Evolutionary conservation across 1,284 basidiomycete genomes (phyloP).

Genomic region (Paramarasmius palmivorus): DNA sequence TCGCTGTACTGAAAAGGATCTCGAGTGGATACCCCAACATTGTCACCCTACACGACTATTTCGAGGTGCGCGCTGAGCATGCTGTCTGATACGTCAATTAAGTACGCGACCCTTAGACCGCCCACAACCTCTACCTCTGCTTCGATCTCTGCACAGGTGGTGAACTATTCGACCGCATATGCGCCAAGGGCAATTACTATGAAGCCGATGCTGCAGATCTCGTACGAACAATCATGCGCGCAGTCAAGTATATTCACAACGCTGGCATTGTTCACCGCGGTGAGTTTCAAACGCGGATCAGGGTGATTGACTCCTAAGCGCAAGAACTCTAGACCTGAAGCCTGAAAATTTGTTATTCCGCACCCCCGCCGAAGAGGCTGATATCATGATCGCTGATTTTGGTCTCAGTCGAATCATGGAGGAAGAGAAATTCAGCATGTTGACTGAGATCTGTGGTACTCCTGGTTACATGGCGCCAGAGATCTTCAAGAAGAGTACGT

Average conservation of each 20-base stretch:
- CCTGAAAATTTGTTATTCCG: conserved; percentile 98
- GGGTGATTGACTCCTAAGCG: conserved; percentile 1
- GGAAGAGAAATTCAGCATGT: conserved; percentile 83
- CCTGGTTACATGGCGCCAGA: conserved; percentile 99
- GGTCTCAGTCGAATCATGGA: conserved; percentile 90
- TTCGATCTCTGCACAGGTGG: conserved; percentile 98
- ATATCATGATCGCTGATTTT: conserved; percentile 98
- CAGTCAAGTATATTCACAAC: conserved; percentile 92
- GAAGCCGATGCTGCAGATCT: conserved; percentile 92
- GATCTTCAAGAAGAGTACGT: conserved; percentile 91
- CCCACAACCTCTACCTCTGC: conserved; percentile 93
- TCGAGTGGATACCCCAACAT: conserved; percentile 91
- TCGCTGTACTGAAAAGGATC: conserved; percentile 91
- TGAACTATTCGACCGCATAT: conserved; percentile 98
- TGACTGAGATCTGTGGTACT: conserved; percentile 96
- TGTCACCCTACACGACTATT: conserved; percentile 94
- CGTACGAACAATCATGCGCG: conserved; percentile 83
- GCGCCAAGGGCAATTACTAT: conserved; percentile 95
- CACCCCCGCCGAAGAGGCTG: conserved; percentile 86
- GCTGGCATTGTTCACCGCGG: conserved; percentile 96
- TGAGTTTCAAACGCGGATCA: conserved; percentile 29
- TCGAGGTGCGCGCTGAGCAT: conserved; percentile 64
- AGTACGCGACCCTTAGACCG: conserved; percentile 53
- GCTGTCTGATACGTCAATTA: background rate
- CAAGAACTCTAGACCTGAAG: conserved; percentile 72